A percentile compares a stretch with the other conserved stretches of the same genome.
Conservation (phyloP, 345 rosid species). For the Corchorus capsularis region DNA sequence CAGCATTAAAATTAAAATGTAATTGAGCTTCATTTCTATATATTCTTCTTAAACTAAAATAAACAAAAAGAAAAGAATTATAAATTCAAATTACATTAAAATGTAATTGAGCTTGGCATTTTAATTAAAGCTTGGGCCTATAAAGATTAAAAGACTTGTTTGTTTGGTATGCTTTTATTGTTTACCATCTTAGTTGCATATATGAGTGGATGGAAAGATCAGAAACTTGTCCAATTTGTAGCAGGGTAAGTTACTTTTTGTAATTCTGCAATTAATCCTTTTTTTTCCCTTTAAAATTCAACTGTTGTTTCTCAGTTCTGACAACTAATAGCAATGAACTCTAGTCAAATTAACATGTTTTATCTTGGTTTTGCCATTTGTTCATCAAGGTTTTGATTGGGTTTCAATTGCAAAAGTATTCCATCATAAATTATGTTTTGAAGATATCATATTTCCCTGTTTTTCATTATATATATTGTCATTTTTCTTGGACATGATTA, state of each 20-base stretch:
- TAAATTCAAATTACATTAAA: too few species aligned
- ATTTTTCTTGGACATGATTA: neutral
- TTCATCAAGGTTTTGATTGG: neutral
- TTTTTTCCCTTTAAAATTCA: neutral
- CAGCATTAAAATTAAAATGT: too few species aligned
- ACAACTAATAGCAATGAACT: neutral
- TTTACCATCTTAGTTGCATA: slow-evolving; percentile 55
- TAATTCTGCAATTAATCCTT: neutral
- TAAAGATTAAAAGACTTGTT: too few species aligned
- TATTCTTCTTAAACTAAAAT: too few species aligned
- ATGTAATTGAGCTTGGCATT: too few species aligned
- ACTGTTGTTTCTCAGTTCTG: neutral
- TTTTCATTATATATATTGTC: neutral
- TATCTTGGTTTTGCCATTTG: neutral
- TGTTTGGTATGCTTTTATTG: too few species aligned
- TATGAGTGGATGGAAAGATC: slow-evolving; percentile 70
- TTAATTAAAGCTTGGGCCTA: too few species aligned
- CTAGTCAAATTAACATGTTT: too few species aligned
- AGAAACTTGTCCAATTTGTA: slow-evolving; percentile 50
- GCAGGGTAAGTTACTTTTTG: slow-evolving; percentile 39
- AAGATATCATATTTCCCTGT: neutral
- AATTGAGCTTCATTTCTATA: too few species aligned
- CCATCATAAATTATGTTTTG: neutral
- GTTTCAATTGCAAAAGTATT: too few species aligned
- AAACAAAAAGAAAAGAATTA: too few species aligned